Conservation (phyloP, 345 rosid genomes). For the Stellera chamaejasme region DNA sequence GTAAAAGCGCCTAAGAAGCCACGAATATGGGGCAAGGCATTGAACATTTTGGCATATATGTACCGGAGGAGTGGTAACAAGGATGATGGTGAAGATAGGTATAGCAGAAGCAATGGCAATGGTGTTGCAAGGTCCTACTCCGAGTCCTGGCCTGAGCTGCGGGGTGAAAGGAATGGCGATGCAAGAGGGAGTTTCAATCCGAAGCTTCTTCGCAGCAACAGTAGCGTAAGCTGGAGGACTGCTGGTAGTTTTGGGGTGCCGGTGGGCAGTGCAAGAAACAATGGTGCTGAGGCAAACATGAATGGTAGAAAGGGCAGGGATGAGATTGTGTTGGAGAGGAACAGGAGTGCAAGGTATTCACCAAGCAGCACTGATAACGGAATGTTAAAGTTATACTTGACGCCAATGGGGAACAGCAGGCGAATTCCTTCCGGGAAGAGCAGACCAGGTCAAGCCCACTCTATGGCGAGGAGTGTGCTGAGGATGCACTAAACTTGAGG, state of each 20-base stretch:
- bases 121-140: slow-evolving; percentile 71
- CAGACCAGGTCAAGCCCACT: slow-evolving; percentile 53
- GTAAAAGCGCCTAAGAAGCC: slow-evolving; percentile 62
- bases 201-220: slow-evolving; percentile 76
- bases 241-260: slow-evolving; percentile 44
- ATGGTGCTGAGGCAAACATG: slow-evolving; percentile 43
- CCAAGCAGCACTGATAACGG: slow-evolving; percentile 73
- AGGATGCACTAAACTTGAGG: slow-evolving; percentile 55
- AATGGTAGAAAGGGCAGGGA: slow-evolving; percentile 55
- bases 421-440: slow-evolving; percentile 47
- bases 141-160: slow-evolving; percentile 83
- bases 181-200: slow-evolving; percentile 53
- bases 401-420: slow-evolving; percentile 66
- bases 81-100: slow-evolving; percentile 68
- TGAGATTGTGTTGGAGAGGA: slow-evolving; percentile 58
- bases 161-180: slow-evolving; percentile 57
- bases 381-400: slow-evolving; percentile 65
- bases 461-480: slow-evolving; percentile 62
- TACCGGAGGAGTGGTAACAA: slow-evolving; percentile 54
- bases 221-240: slow-evolving; percentile 95
- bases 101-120: slow-evolving; percentile 51
- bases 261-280: slow-evolving; percentile 43
- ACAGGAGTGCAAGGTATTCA: slow-evolving; percentile 76
- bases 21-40: slow-evolving; percentile 69
- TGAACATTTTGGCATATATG: slow-evolving; percentile 84